Conservation (phyloP, 805 yeast genomes). For the Komagataella pastoris region DNA sequence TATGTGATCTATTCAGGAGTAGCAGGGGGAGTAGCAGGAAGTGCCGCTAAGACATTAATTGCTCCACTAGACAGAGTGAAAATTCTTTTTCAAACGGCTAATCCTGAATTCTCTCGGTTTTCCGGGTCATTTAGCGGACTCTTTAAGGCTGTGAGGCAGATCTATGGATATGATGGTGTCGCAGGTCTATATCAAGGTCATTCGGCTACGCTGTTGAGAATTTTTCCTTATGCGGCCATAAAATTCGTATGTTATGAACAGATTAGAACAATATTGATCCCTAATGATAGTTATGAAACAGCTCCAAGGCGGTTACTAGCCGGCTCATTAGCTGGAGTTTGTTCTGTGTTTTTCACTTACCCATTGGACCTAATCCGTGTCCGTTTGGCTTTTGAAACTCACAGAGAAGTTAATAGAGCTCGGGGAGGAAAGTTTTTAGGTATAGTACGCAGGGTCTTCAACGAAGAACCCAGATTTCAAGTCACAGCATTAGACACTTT, state of each 20-base stretch:
- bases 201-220: conserved; percentile 79
- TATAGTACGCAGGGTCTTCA: conserved; percentile 15
- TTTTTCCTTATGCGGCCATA: conserved; percentile 95
- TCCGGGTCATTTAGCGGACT: conserved; percentile 75
- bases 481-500: conserved; percentile 18
- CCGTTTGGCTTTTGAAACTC: conserved; percentile 80
- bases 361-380: conserved; percentile 89
- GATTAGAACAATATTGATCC: conserved; percentile 67
- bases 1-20: conserved; percentile 76
- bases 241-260: conserved; percentile 96
- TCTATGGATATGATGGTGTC: conserved; percentile 57
- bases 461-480: conserved; percentile 18
- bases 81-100: conserved; percentile 87
- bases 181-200: conserved; percentile 89
- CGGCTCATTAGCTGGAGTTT: conserved; percentile 83
- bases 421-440: conserved; percentile 17
- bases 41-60: conserved; percentile 88
- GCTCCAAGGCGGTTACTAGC: conserved; percentile 69
- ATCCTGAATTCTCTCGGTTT: conserved; percentile 73
- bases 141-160: conserved; percentile 54
- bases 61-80: conserved; percentile 95
- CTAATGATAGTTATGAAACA: conserved; percentile 62
- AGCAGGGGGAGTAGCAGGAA: conserved; percentile 94
- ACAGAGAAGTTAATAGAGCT: conserved; percentile 13
- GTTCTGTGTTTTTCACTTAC: conserved; percentile 79